phyloP scores from a whole-genome alignment of 139 green algal genomes.

The Spirogloea muscicola region DNA sequence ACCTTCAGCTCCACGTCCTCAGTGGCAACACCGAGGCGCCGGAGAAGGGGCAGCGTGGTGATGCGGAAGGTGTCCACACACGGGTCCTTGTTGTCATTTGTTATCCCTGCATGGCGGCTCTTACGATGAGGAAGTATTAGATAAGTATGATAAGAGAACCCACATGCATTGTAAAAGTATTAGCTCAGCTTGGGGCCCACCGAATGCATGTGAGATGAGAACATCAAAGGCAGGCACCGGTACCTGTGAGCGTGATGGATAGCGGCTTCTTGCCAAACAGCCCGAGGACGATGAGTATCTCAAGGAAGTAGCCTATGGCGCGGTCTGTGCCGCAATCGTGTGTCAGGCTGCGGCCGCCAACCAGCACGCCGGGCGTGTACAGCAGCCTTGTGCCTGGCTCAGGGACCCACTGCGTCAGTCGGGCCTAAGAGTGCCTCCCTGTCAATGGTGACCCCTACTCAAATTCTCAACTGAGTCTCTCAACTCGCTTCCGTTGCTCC shows the following conservation, averaged over 20 bases:
- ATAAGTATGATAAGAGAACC: background rate
- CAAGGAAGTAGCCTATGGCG: constrained; percentile 89
- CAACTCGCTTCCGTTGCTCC: background rate
- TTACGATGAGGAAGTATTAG: background rate
- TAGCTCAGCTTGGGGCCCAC: background rate
- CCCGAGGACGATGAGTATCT: constrained; percentile 77
- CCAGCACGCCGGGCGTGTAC: constrained; percentile 82
- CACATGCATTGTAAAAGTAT: background rate
- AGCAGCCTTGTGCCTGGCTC: constrained; percentile 70
- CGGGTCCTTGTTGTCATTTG: constrained; percentile 80
- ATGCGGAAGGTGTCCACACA: constrained; percentile 81
- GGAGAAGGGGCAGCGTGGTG: constrained; percentile 87
- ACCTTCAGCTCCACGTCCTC: constrained; percentile 71
- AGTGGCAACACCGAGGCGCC: constrained; percentile 50
- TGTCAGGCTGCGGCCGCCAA: constrained; percentile 61
- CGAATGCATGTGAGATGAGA: background rate
- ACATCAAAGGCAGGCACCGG: background rate
- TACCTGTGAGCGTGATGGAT: constrained; percentile 32
- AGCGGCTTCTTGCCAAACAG: constrained; percentile 86
- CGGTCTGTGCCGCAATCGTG: constrained; percentile 84
- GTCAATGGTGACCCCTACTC: background rate
- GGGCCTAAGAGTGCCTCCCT: too few relatives aligned
- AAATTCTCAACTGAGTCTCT: background rate
- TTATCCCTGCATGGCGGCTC: constrained; percentile 65
- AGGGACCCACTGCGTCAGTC: too few relatives aligned